Evolutionary conservation across 176 grass and related monocot species (phyloP).

Genomic region (Elymus sibiricus): DNA sequence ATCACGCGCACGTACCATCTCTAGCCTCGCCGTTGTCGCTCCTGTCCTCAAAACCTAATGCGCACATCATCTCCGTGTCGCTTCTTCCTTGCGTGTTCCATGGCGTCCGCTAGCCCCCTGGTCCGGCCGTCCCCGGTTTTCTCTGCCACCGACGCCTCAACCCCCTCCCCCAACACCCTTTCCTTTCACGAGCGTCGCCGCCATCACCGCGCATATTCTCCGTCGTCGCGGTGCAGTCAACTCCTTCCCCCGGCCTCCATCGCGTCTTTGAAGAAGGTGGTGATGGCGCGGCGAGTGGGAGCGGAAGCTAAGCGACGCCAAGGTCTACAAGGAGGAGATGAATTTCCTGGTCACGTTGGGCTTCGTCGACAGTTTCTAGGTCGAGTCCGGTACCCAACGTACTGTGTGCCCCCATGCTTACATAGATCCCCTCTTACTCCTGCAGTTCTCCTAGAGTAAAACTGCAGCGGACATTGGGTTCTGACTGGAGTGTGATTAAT

Average conservation of each 20-base stretch:
- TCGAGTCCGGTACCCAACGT: constrained; percentile 91
- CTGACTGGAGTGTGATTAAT: not conserved
- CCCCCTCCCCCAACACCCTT: too few species aligned
- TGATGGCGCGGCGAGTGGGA: constrained; percentile 90
- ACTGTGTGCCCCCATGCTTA: not conserved
- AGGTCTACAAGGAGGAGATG: constrained; percentile 89
- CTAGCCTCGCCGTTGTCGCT: too few species aligned
- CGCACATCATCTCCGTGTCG: too few species aligned
- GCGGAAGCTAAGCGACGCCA: constrained; percentile 75
- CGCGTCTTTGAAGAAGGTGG: constrained; percentile 80
- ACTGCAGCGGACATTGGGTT: not conserved
- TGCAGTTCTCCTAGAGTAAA: not conserved
- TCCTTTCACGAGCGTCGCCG: too few species aligned
- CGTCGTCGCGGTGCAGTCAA: constrained; percentile 42
- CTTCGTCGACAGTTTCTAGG: constrained; percentile 72
- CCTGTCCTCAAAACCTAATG: too few species aligned
- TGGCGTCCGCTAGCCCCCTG: too few species aligned
- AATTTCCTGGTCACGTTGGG: constrained; percentile 88
- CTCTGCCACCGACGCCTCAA: too few species aligned
- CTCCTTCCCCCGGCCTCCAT: constrained; percentile 21
- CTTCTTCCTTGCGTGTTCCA: too few species aligned
- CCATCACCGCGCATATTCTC: too few species aligned
- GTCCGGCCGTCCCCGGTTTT: too few species aligned
- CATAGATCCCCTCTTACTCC: not conserved
- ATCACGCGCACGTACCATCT: too few species aligned